Conservation (phyloP, 192 early-diverging fungal species). For the Coemansia sp. region DNA sequence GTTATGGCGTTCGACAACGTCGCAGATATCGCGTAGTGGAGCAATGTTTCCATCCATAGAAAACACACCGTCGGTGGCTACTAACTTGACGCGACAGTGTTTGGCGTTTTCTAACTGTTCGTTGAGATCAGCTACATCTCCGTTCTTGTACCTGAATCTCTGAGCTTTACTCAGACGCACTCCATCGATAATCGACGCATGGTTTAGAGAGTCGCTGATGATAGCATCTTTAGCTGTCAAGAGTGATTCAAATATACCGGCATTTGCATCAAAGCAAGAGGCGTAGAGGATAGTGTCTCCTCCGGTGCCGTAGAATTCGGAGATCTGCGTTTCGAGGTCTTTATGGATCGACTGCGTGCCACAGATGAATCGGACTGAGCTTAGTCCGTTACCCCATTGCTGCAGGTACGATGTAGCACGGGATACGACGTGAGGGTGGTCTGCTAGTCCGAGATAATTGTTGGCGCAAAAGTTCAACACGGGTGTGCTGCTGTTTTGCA, state of each 20-base stretch:
- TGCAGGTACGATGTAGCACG: constrained; percentile 59
- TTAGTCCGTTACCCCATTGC: constrained; percentile 65
- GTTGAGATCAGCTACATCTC: constrained; percentile 71
- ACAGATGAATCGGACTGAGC: constrained; percentile 73
- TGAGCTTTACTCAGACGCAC: constrained; percentile 67
- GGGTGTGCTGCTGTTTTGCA: constrained; percentile 41
- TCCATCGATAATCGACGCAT: constrained; percentile 74
- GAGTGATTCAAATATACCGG: constrained; percentile 68
- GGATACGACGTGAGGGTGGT: constrained; percentile 60
- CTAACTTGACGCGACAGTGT: constrained; percentile 63
- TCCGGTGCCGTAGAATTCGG: constrained; percentile 60
- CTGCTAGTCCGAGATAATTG: constrained; percentile 71
- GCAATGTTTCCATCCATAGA: constrained; percentile 70
- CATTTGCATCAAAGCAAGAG: constrained; percentile 74
- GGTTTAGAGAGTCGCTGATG: constrained; percentile 62
- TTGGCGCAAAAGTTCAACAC: constrained; percentile 74
- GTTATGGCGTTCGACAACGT: constrained; percentile 70
- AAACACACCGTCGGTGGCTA: constrained; percentile 74
- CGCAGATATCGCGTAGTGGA: constrained; percentile 65
- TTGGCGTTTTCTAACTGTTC: constrained; percentile 58
- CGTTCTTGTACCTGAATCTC: constrained; percentile 70
- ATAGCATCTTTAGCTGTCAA: constrained; percentile 62
- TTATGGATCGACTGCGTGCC: constrained; percentile 74
- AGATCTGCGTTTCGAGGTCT: constrained; percentile 62
- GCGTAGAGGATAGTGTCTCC: constrained; percentile 69